Evolutionary conservation across 2,329 filamentous ascomycete genomes (phyloP).

Genomic region (Ceratocystis variospora): DNA sequence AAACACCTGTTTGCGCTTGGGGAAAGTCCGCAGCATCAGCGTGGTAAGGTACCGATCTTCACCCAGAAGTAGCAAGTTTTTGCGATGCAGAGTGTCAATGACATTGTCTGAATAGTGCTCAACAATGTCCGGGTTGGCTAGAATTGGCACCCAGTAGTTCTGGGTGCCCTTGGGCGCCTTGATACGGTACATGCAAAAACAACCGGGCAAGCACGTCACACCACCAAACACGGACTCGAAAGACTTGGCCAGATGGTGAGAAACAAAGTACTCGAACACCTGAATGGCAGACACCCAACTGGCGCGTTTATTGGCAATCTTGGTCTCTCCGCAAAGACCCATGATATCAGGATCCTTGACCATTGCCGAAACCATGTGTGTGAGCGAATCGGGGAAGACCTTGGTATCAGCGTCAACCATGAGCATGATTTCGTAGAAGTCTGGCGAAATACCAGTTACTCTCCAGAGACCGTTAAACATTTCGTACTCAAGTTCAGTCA

Average conservation of each 20-base stretch:
- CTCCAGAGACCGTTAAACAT: conserved; percentile 99
- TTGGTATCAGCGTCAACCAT: conserved; percentile 99
- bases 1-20: conserved; percentile 97
- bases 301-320: conserved; percentile 95
- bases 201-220: conserved; percentile 95
- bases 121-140: conserved; percentile 95
- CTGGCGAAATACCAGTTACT: conserved; percentile 92
- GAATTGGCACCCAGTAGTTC: conserved; percentile 98
- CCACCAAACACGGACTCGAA: conserved; percentile 98
- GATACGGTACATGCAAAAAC: conserved; percentile 99
- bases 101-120: conserved; percentile 99
- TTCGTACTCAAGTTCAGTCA: conserved; percentile 98
- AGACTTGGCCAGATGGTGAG: conserved; percentile 88
- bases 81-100: conserved; percentile 94
- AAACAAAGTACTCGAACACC: conserved; percentile 99
- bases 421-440: conserved; percentile 94
- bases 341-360: conserved; percentile 98
- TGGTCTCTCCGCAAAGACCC: conserved; percentile 96
- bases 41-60: conserved; percentile 94
- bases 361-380: conserved; percentile 98
- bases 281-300: conserved; percentile 97
- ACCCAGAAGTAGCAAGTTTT: conserved; percentile 80
- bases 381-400: conserved; percentile 94
- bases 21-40: conserved; percentile 96
- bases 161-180: conserved; percentile 96